A percentile compares a stretch with the other conserved stretches of the same genome.
Evolutionary conservation across 331 rosid species (phyloP).

Genomic region (Arachis monticola): DNA sequence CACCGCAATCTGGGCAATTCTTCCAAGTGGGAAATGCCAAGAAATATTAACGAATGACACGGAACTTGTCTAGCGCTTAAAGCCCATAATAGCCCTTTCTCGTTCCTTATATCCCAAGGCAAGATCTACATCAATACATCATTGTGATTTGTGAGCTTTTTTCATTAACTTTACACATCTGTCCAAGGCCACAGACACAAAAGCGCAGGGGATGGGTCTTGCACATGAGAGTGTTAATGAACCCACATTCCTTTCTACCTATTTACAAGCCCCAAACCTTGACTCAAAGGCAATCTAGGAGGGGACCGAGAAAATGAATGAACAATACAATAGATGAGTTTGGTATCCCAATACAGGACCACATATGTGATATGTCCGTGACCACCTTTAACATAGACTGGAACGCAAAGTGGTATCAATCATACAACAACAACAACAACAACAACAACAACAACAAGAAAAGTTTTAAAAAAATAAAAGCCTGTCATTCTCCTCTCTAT

Average conservation of each 20-base stretch:
- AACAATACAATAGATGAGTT: slow-evolving; percentile 8
- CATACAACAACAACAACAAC: not conserved
- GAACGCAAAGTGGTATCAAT: slow-evolving; percentile 21
- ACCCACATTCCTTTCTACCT: slow-evolving; percentile 12
- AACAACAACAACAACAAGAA: no score
- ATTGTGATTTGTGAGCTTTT: not conserved
- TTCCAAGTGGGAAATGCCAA: no score
- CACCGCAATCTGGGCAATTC: no score
- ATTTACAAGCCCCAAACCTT: slow-evolving; percentile 20
- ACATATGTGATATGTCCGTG: slow-evolving; percentile 11
- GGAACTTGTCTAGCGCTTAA: not conserved
- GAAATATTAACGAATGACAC: not conserved
- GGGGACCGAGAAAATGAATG: not conserved
- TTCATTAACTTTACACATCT: not conserved
- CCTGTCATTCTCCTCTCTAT: slow-evolving; percentile 10
- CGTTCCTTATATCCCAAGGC: not conserved
- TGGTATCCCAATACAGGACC: not conserved
- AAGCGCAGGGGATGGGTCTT: slow-evolving; percentile 8
- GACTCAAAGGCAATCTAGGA: slow-evolving; percentile 3
- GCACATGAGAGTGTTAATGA: slow-evolving; percentile 18
- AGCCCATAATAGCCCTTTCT: no score
- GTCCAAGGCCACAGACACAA: slow-evolving; percentile 17
- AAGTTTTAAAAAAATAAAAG: not conserved
- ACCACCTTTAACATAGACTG: slow-evolving; percentile 28
- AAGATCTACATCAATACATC: not conserved